These are phyloP conservation scores for Trametes cubensis DNA, from an alignment of 768 basidiomycete genomes.

Conservation along the genomic window DNA sequence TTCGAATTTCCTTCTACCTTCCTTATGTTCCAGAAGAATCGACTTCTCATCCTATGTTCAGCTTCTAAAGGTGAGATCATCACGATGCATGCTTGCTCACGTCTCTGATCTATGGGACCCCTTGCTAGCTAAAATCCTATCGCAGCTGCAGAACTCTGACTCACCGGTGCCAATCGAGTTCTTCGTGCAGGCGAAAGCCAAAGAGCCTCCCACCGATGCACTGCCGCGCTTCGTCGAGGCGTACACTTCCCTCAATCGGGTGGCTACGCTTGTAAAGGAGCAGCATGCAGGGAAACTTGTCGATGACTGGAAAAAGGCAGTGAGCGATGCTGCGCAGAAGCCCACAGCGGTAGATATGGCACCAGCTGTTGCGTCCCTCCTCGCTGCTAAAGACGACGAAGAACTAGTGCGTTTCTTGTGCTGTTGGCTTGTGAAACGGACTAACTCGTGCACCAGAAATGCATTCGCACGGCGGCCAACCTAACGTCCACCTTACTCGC, in stretches of 20 bases:
- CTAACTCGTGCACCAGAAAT: slow-evolving; percentile 57
- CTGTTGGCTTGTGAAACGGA: slow-evolving; percentile 13
- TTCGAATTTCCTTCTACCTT: slow-evolving; percentile 98
- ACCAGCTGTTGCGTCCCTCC: slow-evolving; percentile 70
- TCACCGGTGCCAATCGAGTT: slow-evolving; percentile 72
- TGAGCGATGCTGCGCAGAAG: slow-evolving; percentile 56
- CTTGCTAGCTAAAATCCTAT: slow-evolving; percentile 76
- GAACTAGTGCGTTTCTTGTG: slow-evolving; percentile 68
- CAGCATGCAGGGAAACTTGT: slow-evolving; percentile 82
- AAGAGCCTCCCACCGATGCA: slow-evolving; percentile 76
- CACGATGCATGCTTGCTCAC: slow-evolving; percentile 6
- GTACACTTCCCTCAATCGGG: slow-evolving; percentile 62
- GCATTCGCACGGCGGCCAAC: slow-evolving; percentile 68
- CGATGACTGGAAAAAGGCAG: slow-evolving; percentile 78
- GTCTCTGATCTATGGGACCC: slow-evolving; percentile 5
- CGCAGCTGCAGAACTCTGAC: slow-evolving; percentile 67
- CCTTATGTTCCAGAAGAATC: slow-evolving; percentile 78
- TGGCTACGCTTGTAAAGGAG: slow-evolving; percentile 84
- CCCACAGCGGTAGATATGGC: slow-evolving; percentile 83
- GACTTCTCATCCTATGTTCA: slow-evolving; percentile 80
- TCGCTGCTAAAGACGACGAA: slow-evolving; percentile 90
- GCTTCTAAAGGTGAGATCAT: slow-evolving; percentile 74
- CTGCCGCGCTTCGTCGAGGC: slow-evolving; percentile 66
- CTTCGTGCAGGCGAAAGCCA: slow-evolving; percentile 75
- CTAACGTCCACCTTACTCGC: slow-evolving; percentile 85